Conservation (phyloP, 2,329 filamentous ascomycete species). For the Colletotrichum trifolii region DNA sequence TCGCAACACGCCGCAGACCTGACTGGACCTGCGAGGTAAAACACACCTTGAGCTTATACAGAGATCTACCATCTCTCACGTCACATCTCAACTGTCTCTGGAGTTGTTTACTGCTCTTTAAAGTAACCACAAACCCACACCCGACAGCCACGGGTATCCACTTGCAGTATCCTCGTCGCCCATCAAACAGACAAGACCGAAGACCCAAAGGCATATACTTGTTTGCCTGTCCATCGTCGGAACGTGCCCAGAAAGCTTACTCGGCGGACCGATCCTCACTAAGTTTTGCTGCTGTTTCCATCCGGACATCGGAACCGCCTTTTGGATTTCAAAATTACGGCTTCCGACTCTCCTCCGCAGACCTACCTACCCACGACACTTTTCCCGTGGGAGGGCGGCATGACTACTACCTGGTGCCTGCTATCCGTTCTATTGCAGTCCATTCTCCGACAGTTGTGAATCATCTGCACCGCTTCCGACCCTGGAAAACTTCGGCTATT, state of each 20-base stretch:
- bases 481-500: slow-evolving; percentile 10
- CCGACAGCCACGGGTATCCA: slow-evolving; percentile 31
- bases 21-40: neutral
- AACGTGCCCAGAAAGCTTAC: slow-evolving; percentile 32
- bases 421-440: slow-evolving; percentile 25
- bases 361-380: slow-evolving; percentile 15
- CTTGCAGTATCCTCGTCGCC: slow-evolving; percentile 29
- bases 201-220: neutral
- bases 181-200: neutral
- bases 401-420: slow-evolving; percentile 22
- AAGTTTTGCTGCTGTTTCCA: slow-evolving; percentile 7
- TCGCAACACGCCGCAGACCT: slow-evolving; percentile 12
- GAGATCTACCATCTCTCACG: slow-evolving; percentile 21
- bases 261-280: slow-evolving; percentile 30
- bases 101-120: slow-evolving; percentile 31
- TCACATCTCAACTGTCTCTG: slow-evolving; percentile 31
- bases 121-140: slow-evolving; percentile 31
- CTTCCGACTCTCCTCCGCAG: slow-evolving; percentile 6
- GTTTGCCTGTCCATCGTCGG: slow-evolving; percentile 28
- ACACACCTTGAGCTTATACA: slow-evolving; percentile 7
- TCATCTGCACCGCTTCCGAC: slow-evolving; percentile 29
- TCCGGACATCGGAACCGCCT: slow-evolving; percentile 14
- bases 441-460: slow-evolving; percentile 24
- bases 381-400: slow-evolving; percentile 24
- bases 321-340: slow-evolving; percentile 7